Evolutionary conservation across 305 asterid genomes (phyloP).

Genomic region (Fraxinus xanthoxyloides): DNA sequence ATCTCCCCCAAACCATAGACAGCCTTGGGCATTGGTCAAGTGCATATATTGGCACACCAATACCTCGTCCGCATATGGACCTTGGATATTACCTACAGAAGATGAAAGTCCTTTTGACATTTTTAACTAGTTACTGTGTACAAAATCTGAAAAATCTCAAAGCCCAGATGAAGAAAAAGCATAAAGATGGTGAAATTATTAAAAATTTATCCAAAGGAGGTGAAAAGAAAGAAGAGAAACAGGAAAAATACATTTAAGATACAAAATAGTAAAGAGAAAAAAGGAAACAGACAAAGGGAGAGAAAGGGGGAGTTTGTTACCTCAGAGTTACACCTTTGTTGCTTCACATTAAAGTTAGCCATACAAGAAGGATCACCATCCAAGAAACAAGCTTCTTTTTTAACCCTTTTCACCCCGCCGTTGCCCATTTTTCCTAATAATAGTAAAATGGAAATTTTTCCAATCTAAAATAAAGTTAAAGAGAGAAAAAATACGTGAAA

Average conservation of each 20-base stretch:
- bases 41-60: constrained; percentile 45
- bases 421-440: neutral
- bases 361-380: constrained; percentile 23
- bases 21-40: constrained; percentile 43
- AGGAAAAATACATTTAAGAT: neutral
- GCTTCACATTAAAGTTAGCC: constrained; percentile 19
- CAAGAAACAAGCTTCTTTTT: neutral
- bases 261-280: neutral
- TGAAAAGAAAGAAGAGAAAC: neutral
- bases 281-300: constrained; percentile 3
- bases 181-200: neutral
- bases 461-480: neutral
- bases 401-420: neutral
- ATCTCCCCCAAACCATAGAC: constrained; percentile 47
- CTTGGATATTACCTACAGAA: constrained; percentile 39
- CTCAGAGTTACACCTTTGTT: neutral
- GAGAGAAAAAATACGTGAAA: neutral
- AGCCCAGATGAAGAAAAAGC: neutral
- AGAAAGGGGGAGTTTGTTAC: constrained; percentile 17
- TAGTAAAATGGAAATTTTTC: neutral
- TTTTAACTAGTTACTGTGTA: neutral
- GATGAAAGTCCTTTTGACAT: constrained; percentile 12
- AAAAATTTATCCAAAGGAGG: neutral
- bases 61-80: constrained; percentile 29
- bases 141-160: neutral